Evolutionary conservation across 805 yeast species (phyloP), one percentile per base, ranked within the genome.

Genomic region (Starmerella stigmatis): DNA sequence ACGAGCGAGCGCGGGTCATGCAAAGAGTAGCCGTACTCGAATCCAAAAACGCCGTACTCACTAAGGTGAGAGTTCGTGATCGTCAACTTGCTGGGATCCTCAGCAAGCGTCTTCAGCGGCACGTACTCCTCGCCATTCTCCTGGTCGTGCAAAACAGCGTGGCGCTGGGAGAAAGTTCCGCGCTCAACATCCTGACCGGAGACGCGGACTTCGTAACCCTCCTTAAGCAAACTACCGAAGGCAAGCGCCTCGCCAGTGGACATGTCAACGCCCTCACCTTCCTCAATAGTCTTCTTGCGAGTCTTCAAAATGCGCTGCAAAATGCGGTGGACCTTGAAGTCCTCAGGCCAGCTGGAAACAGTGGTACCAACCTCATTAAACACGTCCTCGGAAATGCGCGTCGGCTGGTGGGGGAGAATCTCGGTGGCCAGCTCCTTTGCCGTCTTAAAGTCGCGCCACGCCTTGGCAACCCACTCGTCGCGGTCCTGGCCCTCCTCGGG

Each of bases 151-250:
- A 92, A 73, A 39, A 92, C 96, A 48, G 97, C 89, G 64, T 92
- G 99, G 72, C 99, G 89, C 73, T 92, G 99, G 45, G 98, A 92
- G 76, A 92, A 89, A 32, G 99, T 92, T 74, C 99, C 99, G 78
- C 99, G 86, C 76, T 92, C 98, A 55, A 92, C 97, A 76, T 92
- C 99, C 74, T 92, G 97, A 65, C 99, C 99, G 38, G 96, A 84
- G 42, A 92, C 82, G 74, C 99, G 84, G 49, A 92, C 94, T 60
- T 89, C 94, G 70, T 81, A 82, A 54, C 98, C 98, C 70, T 92
- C 99, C 60, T 79, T 64, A 44, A 80, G 81, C 57, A 92, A 73
- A 42, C 96, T 78, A 62, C 97, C 99, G 60, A 81, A 89, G 16
- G 98, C 98, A 58, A 92, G 78, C 39, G 97, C 97, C 72, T 92